Base-by-base conservation (phyloP, 2,329 filamentous ascomycete genomes). In the Remersonia thermophila region DNA sequence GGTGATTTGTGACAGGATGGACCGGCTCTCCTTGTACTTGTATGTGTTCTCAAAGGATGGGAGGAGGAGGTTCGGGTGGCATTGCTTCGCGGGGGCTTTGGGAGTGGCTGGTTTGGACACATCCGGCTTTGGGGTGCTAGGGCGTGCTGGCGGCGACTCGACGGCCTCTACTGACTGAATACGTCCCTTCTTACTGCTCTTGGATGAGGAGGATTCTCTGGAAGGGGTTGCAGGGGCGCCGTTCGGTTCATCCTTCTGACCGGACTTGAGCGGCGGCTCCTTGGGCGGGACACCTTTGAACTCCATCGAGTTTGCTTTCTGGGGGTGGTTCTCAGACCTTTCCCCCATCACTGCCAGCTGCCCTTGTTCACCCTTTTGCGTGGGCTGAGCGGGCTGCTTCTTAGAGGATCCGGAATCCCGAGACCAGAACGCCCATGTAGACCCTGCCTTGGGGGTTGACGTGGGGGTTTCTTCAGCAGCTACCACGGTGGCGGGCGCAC, bases 361-460 rank as follows among this genome's bases (percentile, higher is more conserved):
- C 16, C 63, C 74, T 45, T 55, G 51, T 48, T 65, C 71, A 26
- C 51, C 60, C 2, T 42, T 38, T 2, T 51, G 25, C 11, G 42
- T 27, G 5, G 40, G 28, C 9, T 51, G 37, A n/a, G n/a, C n/a
- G n/a, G n/a, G n/a, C n/a, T n/a, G n/a, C n/a, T n/a, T n/a, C 33
- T 59, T 60, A 1, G 49, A 52, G 8, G 55, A 46, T 28, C 57
- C 61, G 7, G 60, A 53, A 45, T 79, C 75, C 31, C 68, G 72
- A 11, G 78, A 84, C 82, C 82, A 89, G 46, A 89, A 87, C 0
- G 79, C 82, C 83, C 83, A 89, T 0, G 78, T 82, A 1, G 81
- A 80, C 10, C 71, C 72, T 13, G 65, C 62, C 27, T 48, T 52
- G 12, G 67, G 61, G 4, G 66, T 65, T 15, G 59, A 66, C n/a